Base-by-base conservation (phyloP, 164 flowering plant species). In the Saururus chinensis region DNA sequence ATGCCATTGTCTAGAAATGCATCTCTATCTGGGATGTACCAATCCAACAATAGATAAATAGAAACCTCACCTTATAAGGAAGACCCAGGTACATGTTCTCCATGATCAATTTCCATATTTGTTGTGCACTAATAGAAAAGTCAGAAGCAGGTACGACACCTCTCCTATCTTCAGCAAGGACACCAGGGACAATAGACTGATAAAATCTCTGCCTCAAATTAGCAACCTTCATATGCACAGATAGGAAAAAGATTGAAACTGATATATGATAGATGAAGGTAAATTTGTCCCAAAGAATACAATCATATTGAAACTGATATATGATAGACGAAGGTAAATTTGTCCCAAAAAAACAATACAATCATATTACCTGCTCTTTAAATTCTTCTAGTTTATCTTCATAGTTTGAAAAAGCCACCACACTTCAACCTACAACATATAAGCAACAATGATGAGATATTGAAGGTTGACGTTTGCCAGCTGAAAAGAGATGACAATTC, bases 131-230 rank as follows among this genome's bases (percentile, higher is more conserved):
- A 72, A 88, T 91, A 62, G 93, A 82, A 79, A 95, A 95, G 21
- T 97, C 99, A 64, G 99, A 88, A 62, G 97, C 95, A 73, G 99
- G 99, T 62, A 95, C 97, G 14, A 87, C 99, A 54, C 77, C 97
- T 51, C 83, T 79, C 37, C 99, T 79, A 73, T 95, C 99, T 68
- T 97, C 99, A 68, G 99, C 99, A 76, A 95, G 97, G 41, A 97
- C 99, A 64, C 99, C 99, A 65, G 97, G 99, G 53, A 93, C 90
- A 60, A 89, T 95, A 63, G 99, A 95, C 70, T 91, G 91, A 73
- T 71, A 79, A 77, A 95, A 95, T 42, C 85, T 74, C 77, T 88
- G 87, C 71, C 93, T 84, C 62, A 95, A 75, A 74, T 67, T 73
- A 48, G 87, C 88, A 69, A 95, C 99, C 99, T 93, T 62, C 68